Conservation (phyloP, 2,329 filamentous ascomycete species). For the Aspergillus terreus region DNA sequence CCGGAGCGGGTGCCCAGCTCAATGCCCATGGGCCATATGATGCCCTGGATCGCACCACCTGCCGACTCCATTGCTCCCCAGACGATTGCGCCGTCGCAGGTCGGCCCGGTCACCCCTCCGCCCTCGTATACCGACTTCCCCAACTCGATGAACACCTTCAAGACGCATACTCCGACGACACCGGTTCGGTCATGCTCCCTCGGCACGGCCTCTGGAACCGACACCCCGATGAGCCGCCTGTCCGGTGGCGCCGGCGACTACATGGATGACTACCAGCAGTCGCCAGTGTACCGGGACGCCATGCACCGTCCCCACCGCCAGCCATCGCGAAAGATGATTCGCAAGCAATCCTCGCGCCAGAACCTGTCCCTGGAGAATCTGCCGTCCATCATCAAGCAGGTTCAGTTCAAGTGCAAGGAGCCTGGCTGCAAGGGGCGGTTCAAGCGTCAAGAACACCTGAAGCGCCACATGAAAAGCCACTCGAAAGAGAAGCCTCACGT, state of each 20-base stretch:
- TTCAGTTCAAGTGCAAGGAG: conserved; percentile 41
- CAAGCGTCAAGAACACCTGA: conserved; percentile 48
- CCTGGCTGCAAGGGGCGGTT: conserved; percentile 45
- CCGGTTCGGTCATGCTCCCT: conserved; percentile 34
- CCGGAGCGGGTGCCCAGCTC: conserved; percentile 32
- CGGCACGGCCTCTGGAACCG: conserved; percentile 31
- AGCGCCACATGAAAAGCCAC: conserved; percentile 48
- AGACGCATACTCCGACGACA: conserved; percentile 35
- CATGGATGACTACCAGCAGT: conserved; percentile 32
- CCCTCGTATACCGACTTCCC: conserved; percentile 37
- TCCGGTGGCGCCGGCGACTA: conserved; percentile 33
- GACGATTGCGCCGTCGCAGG: conserved; percentile 36
- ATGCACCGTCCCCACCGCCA: conserved; percentile 29
- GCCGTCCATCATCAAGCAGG: conserved; percentile 37
- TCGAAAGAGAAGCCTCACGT: conserved; percentile 42
- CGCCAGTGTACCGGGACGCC: conserved; percentile 30
- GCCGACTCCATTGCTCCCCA: conserved; percentile 32
- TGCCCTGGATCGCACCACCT: conserved; percentile 31
- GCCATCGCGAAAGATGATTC: conserved; percentile 27
- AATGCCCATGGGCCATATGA: conserved; percentile 36
- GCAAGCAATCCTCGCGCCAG: conserved; percentile 32
- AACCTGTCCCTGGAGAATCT: conserved; percentile 35
- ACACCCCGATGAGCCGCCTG: conserved; percentile 33
- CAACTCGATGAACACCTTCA: conserved; percentile 29
- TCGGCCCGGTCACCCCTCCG: conserved; percentile 33